A percentile compares a stretch with the other conserved stretches of the same genome.
Conservation (phyloP, 768 basidiomycete species). For the Pleurotus giganteus region DNA sequence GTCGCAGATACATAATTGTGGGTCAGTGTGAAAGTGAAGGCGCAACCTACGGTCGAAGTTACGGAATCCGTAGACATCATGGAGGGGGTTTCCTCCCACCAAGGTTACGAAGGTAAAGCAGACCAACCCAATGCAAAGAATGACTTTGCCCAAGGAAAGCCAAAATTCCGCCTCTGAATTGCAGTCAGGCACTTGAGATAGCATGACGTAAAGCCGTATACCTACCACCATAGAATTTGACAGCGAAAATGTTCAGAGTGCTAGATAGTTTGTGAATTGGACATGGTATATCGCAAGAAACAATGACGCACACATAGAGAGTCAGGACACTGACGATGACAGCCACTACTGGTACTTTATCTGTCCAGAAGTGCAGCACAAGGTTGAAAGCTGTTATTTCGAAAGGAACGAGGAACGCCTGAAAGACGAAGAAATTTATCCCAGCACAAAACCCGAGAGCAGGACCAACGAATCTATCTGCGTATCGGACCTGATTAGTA, state of each 20-base stretch:
- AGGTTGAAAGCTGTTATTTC: slow-evolving; percentile 57
- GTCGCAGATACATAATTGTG: not conserved
- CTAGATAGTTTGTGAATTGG: slow-evolving; percentile 21
- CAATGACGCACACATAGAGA: slow-evolving; percentile 35
- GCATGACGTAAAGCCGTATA: not conserved
- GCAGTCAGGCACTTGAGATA: not conserved
- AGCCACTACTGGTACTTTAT: slow-evolving; percentile 43
- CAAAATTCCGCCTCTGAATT: slow-evolving; percentile 52
- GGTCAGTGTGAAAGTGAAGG: not conserved
- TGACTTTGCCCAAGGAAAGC: slow-evolving; percentile 49
- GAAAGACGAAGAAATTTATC: slow-evolving; percentile 57
- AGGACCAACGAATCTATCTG: slow-evolving; percentile 55
- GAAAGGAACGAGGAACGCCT: slow-evolving; percentile 41
- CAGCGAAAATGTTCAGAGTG: slow-evolving; percentile 45
- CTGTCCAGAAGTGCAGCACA: slow-evolving; percentile 52
- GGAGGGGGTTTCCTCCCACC: slow-evolving; percentile 58
- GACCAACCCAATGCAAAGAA: slow-evolving; percentile 46
- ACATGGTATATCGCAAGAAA: not conserved
- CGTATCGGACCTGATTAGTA: slow-evolving; percentile 48
- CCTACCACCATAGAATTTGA: slow-evolving; percentile 48
- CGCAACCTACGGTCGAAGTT: slow-evolving; percentile 43
- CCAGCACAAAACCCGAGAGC: slow-evolving; percentile 56
- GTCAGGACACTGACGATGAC: slow-evolving; percentile 44
- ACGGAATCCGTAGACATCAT: slow-evolving; percentile 54
- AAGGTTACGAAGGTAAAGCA: slow-evolving; percentile 57